Percentiles rank a stretch among this genome's conserved stretches.
phyloP scores from a whole-genome alignment of 1,139 yeast species.

The Candida sanyaensis region DNA sequence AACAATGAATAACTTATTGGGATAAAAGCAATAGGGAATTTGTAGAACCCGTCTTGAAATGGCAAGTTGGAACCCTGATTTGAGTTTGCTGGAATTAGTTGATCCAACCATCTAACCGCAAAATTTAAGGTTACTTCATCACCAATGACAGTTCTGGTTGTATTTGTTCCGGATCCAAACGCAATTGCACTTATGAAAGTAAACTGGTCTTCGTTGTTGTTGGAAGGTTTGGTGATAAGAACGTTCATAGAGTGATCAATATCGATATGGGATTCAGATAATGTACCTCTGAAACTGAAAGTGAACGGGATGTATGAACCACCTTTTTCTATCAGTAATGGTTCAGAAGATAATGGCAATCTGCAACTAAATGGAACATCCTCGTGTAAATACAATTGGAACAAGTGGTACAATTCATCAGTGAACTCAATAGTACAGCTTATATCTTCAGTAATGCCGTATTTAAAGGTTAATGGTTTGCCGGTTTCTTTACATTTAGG shows the following conservation, averaged over 20 bases:
- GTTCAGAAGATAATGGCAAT: conserved; percentile 50
- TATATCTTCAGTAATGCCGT: conserved; percentile 53
- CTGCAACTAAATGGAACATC: conserved; percentile 78
- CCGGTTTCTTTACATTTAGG: conserved; percentile 69
- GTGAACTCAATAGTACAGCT: conserved; percentile 64
- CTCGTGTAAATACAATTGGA: conserved; percentile 74
- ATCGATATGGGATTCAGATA: conserved; percentile 71
- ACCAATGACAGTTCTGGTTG: conserved; percentile 67
- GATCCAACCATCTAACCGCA: conserved; percentile 60
- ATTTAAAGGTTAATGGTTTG: conserved; percentile 53
- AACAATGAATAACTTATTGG: conserved; percentile 30
- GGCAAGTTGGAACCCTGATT: conserved; percentile 29
- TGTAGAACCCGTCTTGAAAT: conserved; percentile 44
- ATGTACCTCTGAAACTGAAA: conserved; percentile 66
- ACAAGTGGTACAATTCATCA: conserved; percentile 71
- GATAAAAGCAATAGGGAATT: conserved; percentile 31
- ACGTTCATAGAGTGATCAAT: conserved; percentile 63
- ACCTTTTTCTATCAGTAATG: conserved; percentile 44
- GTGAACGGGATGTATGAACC: conserved; percentile 63
- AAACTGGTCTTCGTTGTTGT: conserved; percentile 28
- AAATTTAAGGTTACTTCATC: conserved; percentile 59
- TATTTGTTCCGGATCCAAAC: conserved; percentile 64
- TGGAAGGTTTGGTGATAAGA: conserved; percentile 46
- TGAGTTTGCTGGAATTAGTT: conserved; percentile 20
- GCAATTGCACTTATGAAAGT: conserved; percentile 57